Percentiles rank a stretch among this genome's conserved stretches.
Evolutionary conservation across 169 alveolate species (phyloP).

Genomic region (Cryptosporidium canis): DNA sequence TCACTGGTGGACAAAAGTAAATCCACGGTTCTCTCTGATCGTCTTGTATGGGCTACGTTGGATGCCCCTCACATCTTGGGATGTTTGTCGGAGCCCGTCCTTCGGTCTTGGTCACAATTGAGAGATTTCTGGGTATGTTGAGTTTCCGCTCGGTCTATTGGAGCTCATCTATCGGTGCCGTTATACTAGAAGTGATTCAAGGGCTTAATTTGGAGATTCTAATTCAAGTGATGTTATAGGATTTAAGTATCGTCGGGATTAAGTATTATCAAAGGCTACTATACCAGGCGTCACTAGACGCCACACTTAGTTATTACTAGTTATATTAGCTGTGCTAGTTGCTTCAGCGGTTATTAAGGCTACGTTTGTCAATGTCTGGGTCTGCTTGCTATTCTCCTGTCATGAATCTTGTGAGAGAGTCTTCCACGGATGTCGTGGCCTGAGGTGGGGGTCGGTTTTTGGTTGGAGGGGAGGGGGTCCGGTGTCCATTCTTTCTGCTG

Average conservation of each 20-base stretch:
- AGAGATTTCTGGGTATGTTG: background rate
- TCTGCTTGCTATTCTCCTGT: conserved; percentile 34
- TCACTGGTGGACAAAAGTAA: conserved; percentile 87
- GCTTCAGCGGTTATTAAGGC: background rate
- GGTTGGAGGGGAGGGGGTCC: too few species aligned
- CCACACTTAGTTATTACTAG: conserved; percentile 2
- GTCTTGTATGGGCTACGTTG: too few species aligned
- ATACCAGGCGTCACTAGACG: conserved; percentile 75
- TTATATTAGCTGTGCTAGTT: background rate
- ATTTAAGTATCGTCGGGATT: conserved; percentile 30
- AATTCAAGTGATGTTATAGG: conserved; percentile 7
- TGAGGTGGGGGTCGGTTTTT: background rate
- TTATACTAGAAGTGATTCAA: conserved; percentile 34
- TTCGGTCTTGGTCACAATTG: background rate
- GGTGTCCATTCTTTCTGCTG: background rate
- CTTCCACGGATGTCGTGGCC: conserved; percentile 41
- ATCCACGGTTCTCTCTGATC: background rate
- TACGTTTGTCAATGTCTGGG: background rate
- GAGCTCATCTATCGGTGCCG: conserved; percentile 13
- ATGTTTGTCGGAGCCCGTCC: background rate
- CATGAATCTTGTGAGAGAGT: conserved; percentile 43
- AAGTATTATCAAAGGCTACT: background rate
- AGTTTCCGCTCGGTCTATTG: background rate
- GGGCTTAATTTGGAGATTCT: conserved; percentile 19
- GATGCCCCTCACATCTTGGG: too few species aligned